phyloP scores from a whole-genome alignment of 2,329 filamentous ascomycete species.

The Colletotrichum trifolii region DNA sequence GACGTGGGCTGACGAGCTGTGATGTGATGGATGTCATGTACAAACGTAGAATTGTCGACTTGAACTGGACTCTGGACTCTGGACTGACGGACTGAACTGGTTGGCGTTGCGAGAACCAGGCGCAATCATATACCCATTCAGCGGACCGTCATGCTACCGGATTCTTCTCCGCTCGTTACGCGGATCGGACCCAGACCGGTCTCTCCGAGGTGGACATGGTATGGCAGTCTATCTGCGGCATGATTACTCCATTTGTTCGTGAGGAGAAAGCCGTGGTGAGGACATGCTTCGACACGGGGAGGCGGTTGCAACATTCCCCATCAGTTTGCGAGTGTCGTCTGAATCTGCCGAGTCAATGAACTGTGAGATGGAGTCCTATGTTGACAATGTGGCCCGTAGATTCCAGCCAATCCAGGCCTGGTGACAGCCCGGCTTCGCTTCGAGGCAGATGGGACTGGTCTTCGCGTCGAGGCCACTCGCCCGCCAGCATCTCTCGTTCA shows the following conservation, averaged over 20 bases:
- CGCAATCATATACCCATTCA: conserved; percentile 12
- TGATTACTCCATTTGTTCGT: neutral
- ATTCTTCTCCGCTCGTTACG: neutral
- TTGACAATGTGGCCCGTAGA: neutral
- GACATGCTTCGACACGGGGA: conserved; percentile 5
- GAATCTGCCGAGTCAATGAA: conserved; percentile 1
- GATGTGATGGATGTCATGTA: neutral
- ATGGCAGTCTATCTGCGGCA: neutral
- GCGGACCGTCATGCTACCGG: neutral
- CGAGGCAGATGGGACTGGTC: neutral
- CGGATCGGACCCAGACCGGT: neutral
- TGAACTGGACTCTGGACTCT: neutral
- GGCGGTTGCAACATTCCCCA: neutral
- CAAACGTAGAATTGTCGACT: no score
- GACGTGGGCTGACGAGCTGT: neutral
- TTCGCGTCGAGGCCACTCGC: conserved; percentile 17
- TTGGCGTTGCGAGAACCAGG: neutral
- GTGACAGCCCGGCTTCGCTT: neutral
- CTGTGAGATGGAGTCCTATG: neutral
- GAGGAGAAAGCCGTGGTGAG: neutral
- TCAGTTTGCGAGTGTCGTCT: neutral
- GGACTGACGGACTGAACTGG: neutral
- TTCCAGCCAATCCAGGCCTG: neutral
- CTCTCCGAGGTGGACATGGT: neutral
- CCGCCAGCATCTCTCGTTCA: neutral